Conservation (phyloP, 2,329 filamentous ascomycete species). For the Plenodomus tracheiphilus region DNA sequence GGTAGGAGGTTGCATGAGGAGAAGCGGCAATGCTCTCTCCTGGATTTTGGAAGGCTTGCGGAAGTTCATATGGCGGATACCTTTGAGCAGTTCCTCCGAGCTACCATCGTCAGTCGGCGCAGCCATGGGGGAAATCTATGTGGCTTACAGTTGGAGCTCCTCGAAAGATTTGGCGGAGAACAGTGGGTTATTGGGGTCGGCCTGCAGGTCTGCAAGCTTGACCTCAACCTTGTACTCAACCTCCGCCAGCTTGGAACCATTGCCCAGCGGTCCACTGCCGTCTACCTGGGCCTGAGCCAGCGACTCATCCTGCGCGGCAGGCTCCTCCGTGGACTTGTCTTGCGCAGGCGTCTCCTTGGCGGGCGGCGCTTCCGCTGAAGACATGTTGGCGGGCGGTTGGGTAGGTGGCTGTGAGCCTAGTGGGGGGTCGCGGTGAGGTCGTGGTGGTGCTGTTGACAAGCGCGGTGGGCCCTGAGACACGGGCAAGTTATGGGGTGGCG, state of each 20-base stretch:
- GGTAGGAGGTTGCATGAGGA: slow-evolving; percentile 80
- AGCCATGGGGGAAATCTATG: background rate
- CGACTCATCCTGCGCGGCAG: slow-evolving; percentile 7
- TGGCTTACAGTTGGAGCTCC: slow-evolving; percentile 81
- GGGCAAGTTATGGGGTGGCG: background rate
- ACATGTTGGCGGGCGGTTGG: slow-evolving; percentile 7
- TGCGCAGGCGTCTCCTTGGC: background rate
- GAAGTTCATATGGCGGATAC: slow-evolving; percentile 85
- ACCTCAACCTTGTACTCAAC: slow-evolving; percentile 88
- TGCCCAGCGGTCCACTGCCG: slow-evolving; percentile 49
- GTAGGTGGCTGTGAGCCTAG: slow-evolving; percentile 1
- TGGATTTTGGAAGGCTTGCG: slow-evolving; percentile 97
- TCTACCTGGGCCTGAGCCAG: slow-evolving; percentile 47
- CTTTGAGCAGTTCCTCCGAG: slow-evolving; percentile 53
- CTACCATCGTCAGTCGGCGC: slow-evolving; percentile 16
- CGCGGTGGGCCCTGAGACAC: background rate
- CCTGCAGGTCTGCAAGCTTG: slow-evolving; percentile 86
- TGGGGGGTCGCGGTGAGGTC: background rate
- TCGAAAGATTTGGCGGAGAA: slow-evolving; percentile 84
- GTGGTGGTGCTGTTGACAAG: background rate
- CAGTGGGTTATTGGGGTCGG: slow-evolving; percentile 82
- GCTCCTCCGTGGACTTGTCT: background rate
- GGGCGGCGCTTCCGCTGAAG: slow-evolving; percentile 13
- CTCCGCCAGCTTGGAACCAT: slow-evolving; percentile 60
- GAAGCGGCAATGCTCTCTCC: slow-evolving; percentile 87